Evolutionary conservation across 768 basidiomycete genomes (phyloP), one percentile per base, ranked within the genome.

Genomic region (Xerocomellus chrysenteron): DNA sequence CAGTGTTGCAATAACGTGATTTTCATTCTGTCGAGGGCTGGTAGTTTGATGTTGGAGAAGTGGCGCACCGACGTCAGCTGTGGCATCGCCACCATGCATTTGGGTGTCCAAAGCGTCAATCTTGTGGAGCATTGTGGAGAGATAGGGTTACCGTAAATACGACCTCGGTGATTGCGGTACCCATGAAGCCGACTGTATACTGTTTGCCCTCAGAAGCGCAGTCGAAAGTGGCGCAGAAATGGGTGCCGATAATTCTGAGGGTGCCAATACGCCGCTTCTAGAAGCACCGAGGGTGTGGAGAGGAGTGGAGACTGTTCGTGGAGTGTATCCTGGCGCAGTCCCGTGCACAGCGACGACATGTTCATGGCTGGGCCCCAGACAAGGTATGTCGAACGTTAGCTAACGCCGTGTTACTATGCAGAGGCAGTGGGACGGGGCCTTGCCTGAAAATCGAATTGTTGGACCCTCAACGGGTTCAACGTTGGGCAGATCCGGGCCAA

Each of bases 101-200:
- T 8, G 26, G 42, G 47, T 42, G n/a, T 17, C 24, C 42, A 39
- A 42, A 50, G 40, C 19, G 63, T 45, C 39, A 59, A 54, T 62
- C 64, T 53, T 47, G 64, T 63, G 64, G 64, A 66, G 64, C 39
- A 17, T 17, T 56, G 39, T 28, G 61, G 49, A 50, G 32, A 45
- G 37, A 30, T 9, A 13, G 30, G 2, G 12, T 12, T 52, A 42
- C 28, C 52, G 52, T 57, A 57, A 49, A 42, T 47, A 21, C n/a
- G 41, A 42, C 42, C 47, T 56, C 46, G 42, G 43, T 5, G 51
- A 53, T 44, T 41, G 35, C 37, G 51, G 48, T 35, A 30, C 16
- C 41, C 16, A 33, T 19, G 30, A n/a, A 54, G 26, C 42, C 28
- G 30, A 13, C 21, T 10, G 6, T 47, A 35, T 35, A 19, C 21